Conservation (phyloP, 2,329 filamentous ascomycete genomes). For the Aspergillus tanneri region DNA sequence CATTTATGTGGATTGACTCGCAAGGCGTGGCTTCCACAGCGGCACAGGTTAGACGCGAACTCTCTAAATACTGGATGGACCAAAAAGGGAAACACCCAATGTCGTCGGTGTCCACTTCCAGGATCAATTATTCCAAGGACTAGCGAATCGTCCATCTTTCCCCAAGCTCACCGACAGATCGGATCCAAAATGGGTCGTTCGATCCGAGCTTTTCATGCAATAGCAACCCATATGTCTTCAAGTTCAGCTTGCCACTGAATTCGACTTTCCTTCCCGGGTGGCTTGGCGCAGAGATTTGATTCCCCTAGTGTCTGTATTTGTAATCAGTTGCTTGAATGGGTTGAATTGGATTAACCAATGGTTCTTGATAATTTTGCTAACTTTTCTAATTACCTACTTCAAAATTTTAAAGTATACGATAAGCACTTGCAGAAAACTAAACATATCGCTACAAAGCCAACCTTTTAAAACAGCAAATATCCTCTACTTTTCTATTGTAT, state of each 20-base stretch:
- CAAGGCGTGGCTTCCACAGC: conserved; percentile 8
- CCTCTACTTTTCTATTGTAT: background rate
- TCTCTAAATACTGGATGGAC: background rate
- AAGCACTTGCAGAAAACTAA: background rate
- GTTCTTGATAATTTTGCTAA: no score
- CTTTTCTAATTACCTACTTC: background rate
- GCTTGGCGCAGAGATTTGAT: no score
- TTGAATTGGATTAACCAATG: no score
- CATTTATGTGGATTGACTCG: conserved; percentile 11
- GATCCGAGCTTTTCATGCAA: background rate
- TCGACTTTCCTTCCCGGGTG: background rate
- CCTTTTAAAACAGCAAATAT: no score
- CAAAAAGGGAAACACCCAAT: background rate
- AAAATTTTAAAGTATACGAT: background rate
- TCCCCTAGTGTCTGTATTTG: no score
- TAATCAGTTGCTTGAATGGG: no score
- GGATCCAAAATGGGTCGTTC: background rate
- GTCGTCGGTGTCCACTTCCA: conserved; percentile 3
- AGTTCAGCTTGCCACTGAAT: background rate
- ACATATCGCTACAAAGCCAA: background rate
- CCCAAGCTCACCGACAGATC: background rate
- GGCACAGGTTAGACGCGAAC: conserved; percentile 8
- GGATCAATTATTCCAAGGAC: background rate
- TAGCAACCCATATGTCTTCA: background rate
- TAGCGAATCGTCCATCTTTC: background rate